Evolutionary conservation across 1,284 basidiomycete genomes (phyloP).

Genomic region (Ganoderma sinense): DNA sequence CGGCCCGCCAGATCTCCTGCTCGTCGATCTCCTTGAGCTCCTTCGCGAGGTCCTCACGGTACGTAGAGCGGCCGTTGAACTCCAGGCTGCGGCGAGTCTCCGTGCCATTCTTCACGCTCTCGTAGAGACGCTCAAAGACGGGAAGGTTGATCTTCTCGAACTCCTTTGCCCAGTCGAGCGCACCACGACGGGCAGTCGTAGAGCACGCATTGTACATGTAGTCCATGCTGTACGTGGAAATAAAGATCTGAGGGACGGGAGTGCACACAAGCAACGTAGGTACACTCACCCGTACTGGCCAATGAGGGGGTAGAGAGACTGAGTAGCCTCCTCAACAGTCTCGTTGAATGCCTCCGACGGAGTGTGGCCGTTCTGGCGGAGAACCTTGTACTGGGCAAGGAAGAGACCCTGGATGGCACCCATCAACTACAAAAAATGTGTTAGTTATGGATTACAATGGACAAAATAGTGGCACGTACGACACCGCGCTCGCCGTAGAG

Average conservation of each 20-base stretch:
- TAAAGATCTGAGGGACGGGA: not conserved
- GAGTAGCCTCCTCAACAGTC: conserved; percentile 99
- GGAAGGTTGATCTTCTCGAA: conserved; percentile 95
- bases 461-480: conserved; percentile 54
- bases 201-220: conserved; percentile 99
- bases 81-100: conserved; percentile 98
- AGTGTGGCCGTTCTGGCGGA: conserved; percentile 97
- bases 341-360: conserved; percentile 99
- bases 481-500: conserved; percentile 99
- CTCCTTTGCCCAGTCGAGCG: conserved; percentile 99
- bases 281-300: conserved; percentile 87
- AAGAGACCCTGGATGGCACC: conserved; percentile 99
- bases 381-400: conserved; percentile 98
- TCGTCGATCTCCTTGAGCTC: conserved; percentile 96
- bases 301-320: conserved; percentile 97
- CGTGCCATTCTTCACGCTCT: conserved; percentile 93
- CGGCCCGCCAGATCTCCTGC: conserved; percentile 98
- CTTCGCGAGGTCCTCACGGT: conserved; percentile 93
- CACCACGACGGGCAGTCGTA: conserved; percentile 97
- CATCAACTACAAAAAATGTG: conserved; percentile 75
- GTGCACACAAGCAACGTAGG: not conserved
- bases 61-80: conserved; percentile 93
- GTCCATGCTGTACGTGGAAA: conserved; percentile 80
- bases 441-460: conserved; percentile 27
- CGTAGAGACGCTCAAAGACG: conserved; percentile 94